phyloP scores from a whole-genome alignment of 192 early-diverging fungal species.

The Kappamyces sp. region DNA sequence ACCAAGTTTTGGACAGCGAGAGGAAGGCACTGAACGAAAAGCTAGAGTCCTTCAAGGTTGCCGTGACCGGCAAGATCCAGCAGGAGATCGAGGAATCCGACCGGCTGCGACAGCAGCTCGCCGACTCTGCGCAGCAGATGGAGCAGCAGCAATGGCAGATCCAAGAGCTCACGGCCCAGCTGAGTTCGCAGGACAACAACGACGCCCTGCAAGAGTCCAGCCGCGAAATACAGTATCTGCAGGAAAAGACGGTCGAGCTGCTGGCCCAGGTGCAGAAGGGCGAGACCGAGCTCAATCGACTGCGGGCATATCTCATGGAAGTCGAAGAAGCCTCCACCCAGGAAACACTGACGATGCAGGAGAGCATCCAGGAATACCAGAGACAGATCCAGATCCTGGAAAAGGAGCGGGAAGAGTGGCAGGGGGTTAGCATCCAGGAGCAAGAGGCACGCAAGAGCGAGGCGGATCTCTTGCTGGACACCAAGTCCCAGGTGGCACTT shows the following conservation, averaged over 20 bases:
- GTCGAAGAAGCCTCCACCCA: constrained; percentile 52
- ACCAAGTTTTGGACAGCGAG: constrained; percentile 4
- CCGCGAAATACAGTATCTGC: too few species aligned
- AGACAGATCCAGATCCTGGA: constrained; percentile 52
- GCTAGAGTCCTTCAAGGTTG: background rate
- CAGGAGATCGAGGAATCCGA: constrained; percentile 5
- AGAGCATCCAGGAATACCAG: constrained; percentile 44
- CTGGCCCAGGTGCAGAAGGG: background rate
- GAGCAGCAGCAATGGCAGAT: background rate
- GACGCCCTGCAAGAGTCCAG: background rate
- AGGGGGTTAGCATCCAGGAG: constrained; percentile 49
- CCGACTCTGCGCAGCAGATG: background rate
- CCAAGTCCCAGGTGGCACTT: constrained; percentile 44
- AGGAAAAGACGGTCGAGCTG: background rate
- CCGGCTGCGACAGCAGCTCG: background rate
- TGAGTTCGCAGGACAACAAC: background rate
- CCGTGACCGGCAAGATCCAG: constrained; percentile 5
- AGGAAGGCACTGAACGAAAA: background rate
- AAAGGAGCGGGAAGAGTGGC: constrained; percentile 58
- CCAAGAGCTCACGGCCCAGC: background rate
- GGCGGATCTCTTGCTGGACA: constrained; percentile 28
- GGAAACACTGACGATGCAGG: constrained; percentile 54
- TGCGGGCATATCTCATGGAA: constrained; percentile 54
- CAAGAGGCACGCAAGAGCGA: constrained; percentile 43
- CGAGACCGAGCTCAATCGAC: constrained; percentile 41